These are phyloP conservation scores for Plasmodium ovale DNA, from an alignment of 169 alveolate genomes.

Conservation along the genomic window DNA sequence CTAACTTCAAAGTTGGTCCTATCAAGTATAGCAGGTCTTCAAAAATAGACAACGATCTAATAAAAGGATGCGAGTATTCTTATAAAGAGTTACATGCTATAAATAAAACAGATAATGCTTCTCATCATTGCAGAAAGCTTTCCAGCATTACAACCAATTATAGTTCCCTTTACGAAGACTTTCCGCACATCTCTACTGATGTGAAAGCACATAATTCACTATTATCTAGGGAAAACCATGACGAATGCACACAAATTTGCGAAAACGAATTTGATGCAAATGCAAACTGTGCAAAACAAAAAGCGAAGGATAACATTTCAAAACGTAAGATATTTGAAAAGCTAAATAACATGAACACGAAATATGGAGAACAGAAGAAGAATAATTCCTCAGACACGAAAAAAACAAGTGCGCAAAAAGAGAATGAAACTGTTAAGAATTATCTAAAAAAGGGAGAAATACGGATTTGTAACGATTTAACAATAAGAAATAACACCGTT, in stretches of 20 bases:
- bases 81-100: not conserved
- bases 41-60: not conserved
- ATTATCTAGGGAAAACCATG: too few species aligned
- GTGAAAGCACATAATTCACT: too few species aligned
- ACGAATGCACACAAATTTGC: too few species aligned
- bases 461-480: conserved; percentile 4
- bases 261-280: too few species aligned
- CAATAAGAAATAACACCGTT: not conserved
- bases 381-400: not conserved
- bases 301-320: not conserved
- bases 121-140: not conserved
- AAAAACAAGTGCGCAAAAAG: not conserved
- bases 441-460: not conserved
- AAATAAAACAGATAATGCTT: not conserved
- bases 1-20: too few species aligned
- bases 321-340: not conserved
- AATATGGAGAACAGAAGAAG: not conserved
- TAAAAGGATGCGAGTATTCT: not conserved
- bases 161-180: not conserved
- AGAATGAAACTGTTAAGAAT: not conserved
- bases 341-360: not conserved
- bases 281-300: too few species aligned
- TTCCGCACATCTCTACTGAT: too few species aligned
- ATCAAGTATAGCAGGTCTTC: too few species aligned
- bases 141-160: not conserved